Evolutionary conservation across 768 basidiomycete genomes (phyloP).

Genomic region (Tremella mesenterica): DNA sequence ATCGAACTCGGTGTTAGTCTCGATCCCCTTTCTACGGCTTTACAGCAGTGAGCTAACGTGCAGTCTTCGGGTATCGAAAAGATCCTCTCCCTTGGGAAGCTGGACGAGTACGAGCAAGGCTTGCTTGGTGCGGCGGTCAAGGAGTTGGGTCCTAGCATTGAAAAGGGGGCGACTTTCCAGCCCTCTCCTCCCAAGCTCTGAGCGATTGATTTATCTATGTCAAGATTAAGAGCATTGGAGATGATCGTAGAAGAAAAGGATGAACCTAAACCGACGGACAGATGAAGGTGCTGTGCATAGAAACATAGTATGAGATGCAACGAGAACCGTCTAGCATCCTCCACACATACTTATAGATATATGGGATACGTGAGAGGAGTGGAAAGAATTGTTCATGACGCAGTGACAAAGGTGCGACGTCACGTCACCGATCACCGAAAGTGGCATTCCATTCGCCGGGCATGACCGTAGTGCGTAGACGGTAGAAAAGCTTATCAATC

Average conservation of each 20-base stretch:
- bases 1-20: conserved; percentile 83
- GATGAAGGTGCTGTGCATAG: neutral
- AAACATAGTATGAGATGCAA: neutral
- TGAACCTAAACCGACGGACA: neutral
- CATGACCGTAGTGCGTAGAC: too few relatives aligned
- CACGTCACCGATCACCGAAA: too few relatives aligned
- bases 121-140: conserved; percentile 57
- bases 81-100: conserved; percentile 72
- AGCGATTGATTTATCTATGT: neutral
- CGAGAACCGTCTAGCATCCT: too few relatives aligned
- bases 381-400: too few relatives aligned
- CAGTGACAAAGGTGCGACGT: neutral
- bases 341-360: too few relatives aligned
- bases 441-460: too few relatives aligned
- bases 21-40: too few relatives aligned
- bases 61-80: conserved; percentile 73
- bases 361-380: neutral
- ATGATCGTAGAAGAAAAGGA: too few relatives aligned
- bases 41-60: neutral
- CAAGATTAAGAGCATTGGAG: neutral
- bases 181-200: conserved; percentile 36
- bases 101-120: conserved; percentile 75
- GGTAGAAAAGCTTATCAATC: too few relatives aligned
- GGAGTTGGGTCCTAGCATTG: conserved; percentile 43
- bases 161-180: conserved; percentile 38